These are phyloP conservation scores for Microbotryum silenes-acaulis DNA, from an alignment of 1,284 basidiomycete species.

Conservation along the genomic window DNA sequence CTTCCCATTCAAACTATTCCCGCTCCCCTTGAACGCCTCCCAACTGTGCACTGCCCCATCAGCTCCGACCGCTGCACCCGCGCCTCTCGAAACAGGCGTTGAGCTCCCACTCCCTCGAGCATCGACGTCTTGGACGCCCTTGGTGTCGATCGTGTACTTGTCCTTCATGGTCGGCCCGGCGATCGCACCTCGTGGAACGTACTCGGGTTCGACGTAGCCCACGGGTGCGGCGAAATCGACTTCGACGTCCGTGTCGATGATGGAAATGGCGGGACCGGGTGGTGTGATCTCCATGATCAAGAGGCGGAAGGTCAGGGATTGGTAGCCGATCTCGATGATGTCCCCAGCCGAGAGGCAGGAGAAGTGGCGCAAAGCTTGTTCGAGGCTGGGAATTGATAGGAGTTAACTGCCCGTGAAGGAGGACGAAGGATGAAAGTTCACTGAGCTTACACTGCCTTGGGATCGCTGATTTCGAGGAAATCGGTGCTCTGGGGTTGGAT, in stretches of 20 bases:
- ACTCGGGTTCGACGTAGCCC: conserved; percentile 77
- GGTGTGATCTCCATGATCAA: conserved; percentile 84
- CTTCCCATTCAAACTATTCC: conserved; percentile 76
- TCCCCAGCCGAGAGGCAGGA: conserved; percentile 49
- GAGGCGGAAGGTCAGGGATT: conserved; percentile 83
- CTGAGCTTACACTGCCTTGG: conserved; percentile 80
- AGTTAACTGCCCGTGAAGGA: background rate
- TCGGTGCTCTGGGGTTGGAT: conserved; percentile 91
- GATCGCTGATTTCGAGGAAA: conserved; percentile 83
- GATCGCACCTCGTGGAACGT: conserved; percentile 57
- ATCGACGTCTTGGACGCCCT: conserved; percentile 40
- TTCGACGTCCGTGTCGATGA: conserved; percentile 94
- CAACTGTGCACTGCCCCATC: conserved; percentile 50
- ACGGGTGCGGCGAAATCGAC: conserved; percentile 56
- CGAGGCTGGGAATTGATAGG: conserved; percentile 56
- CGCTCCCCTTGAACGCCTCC: conserved; percentile 90
- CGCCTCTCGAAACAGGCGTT: conserved; percentile 24
- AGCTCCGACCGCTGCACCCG: conserved; percentile 40
- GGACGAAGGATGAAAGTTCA: conserved; percentile 6
- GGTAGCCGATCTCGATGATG: conserved; percentile 46
- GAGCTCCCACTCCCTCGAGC: conserved; percentile 33
- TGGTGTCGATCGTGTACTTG: conserved; percentile 83
- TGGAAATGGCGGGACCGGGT: conserved; percentile 76
- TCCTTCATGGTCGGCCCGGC: conserved; percentile 90
- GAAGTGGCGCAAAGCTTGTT: conserved; percentile 90